Evolutionary conservation across 345 rosid genomes (phyloP).

Genomic region (Syzygium aromaticum): DNA sequence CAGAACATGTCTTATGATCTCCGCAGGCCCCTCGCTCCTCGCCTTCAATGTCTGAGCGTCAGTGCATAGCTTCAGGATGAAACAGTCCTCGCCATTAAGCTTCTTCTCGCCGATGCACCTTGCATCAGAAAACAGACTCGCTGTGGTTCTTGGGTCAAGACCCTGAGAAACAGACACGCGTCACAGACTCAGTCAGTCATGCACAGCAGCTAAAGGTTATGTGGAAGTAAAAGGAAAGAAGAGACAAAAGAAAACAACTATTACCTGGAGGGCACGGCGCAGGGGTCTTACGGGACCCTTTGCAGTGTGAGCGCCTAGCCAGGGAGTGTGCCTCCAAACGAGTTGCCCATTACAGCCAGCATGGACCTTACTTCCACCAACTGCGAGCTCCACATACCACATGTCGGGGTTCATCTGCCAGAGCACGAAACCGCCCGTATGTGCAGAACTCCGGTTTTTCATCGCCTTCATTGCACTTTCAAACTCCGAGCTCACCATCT

Average conservation of each 20-base stretch:
- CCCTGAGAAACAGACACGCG: slow-evolving; percentile 10
- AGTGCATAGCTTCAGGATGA: slow-evolving; percentile 23
- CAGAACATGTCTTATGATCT: slow-evolving; percentile 21
- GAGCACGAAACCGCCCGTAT: slow-evolving; percentile 31
- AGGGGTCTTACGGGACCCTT: slow-evolving; percentile 31
- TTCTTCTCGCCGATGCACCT: slow-evolving; percentile 22
- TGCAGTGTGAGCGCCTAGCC: slow-evolving; percentile 34
- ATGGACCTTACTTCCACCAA: slow-evolving; percentile 31
- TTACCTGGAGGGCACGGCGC: slow-evolving; percentile 42
- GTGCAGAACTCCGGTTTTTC: slow-evolving; percentile 18
- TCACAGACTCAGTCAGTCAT: not conserved
- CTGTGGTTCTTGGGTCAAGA: slow-evolving; percentile 30
- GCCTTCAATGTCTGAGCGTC: slow-evolving; percentile 20
- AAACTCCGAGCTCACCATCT: slow-evolving; percentile 29
- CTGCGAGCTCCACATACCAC: slow-evolving; percentile 43
- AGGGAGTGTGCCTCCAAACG: slow-evolving; percentile 47
- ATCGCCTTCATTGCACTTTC: slow-evolving; percentile 21
- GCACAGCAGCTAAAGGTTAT: not conserved
- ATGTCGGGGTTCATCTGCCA: slow-evolving; percentile 41
- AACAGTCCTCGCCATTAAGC: slow-evolving; percentile 26
- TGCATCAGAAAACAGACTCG: slow-evolving; percentile 20
- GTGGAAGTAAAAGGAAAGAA: not conserved
- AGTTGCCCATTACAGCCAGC: slow-evolving; percentile 44
- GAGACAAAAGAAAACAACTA: not conserved
- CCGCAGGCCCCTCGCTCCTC: slow-evolving; percentile 22